Percentiles rank a stretch among this genome's conserved stretches.
phyloP scores from a whole-genome alignment of 1,139 yeast species.

The Pneumocystis murina region DNA sequence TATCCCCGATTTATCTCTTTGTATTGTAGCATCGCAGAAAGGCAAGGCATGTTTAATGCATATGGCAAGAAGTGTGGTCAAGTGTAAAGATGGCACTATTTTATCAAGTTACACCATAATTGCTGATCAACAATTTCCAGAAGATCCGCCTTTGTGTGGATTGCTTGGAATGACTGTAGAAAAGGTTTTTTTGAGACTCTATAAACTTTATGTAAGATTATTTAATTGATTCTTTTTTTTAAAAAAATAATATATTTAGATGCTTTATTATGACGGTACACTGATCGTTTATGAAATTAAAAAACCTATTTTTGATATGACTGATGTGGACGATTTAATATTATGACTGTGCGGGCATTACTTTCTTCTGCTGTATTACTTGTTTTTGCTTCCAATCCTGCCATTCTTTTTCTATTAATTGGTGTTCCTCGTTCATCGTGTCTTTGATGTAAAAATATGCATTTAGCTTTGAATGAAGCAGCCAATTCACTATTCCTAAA shows the following conservation, averaged over 20 bases:
- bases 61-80: slow-evolving; percentile 27
- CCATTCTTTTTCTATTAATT: neutral
- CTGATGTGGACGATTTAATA: neutral
- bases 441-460: neutral
- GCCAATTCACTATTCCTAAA: neutral
- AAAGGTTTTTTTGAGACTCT: neutral
- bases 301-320: neutral
- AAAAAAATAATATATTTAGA: neutral
- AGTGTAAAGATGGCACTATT: neutral
- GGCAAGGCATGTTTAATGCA: slow-evolving; percentile 46
- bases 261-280: neutral
- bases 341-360: neutral
- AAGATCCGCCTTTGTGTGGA: neutral
- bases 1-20: slow-evolving; percentile 36
- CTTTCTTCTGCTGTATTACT: neutral
- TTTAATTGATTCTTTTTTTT: neutral
- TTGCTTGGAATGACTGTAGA: neutral
- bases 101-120: neutral
- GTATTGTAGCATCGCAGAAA: slow-evolving; percentile 39
- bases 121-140: neutral
- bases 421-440: neutral
- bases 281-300: neutral
- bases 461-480: neutral
- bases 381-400: neutral
- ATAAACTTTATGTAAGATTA: neutral